Base-by-base conservation (phyloP, 805 yeast species). In the Candida suzukii region DNA sequence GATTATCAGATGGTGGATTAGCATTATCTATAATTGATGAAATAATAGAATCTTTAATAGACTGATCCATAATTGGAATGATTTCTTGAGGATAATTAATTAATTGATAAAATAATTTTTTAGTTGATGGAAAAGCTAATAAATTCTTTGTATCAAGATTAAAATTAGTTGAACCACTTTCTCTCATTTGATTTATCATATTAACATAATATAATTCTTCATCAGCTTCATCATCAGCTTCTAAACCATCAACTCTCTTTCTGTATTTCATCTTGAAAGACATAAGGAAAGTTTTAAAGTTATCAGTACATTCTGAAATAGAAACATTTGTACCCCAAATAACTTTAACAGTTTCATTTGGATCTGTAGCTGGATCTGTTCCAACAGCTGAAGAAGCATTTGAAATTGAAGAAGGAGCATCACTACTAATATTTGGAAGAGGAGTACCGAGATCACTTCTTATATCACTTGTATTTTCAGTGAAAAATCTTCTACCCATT, bases 291-390 rank as follows among this genome's bases (percentile, higher is more conserved):
- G 80, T 80, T 48, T 95, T 72, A 66, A 93, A 91, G 39, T 76
- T 73, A 50, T 78, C 83, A 30, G 85, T 74, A 51, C 93, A 82
- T 56, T 93, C 96, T 55, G 80, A 86, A 55, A 93, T 90, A 37
- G 95, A 83, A 22, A 93, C 96, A 57, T 91, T 88, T 1, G 99
- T 93, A 63, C 99, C 99, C 99, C 99, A 93, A 55, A 93, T 91
- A 41, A 93, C 95, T 54, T 95, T 75, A 20, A 80, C 78, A 0
- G 95, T 95, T 49, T 84, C 96, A 40, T 76, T 77, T 20, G 68
- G 66, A 40, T 67, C 60, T 9, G 54, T 54, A 16, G 61, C 61
- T 35, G 39, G 22, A 17, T 20, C 33, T 9, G 52, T 41, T 0
- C 52, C 52, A 26, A 50, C 41, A 16, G 46, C 41, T 1, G 56